A percentile compares a stretch with the other conserved stretches of the same genome.
Evolutionary conservation across 331 rosid species (phyloP).

Genomic region (Telfairia occidentalis): DNA sequence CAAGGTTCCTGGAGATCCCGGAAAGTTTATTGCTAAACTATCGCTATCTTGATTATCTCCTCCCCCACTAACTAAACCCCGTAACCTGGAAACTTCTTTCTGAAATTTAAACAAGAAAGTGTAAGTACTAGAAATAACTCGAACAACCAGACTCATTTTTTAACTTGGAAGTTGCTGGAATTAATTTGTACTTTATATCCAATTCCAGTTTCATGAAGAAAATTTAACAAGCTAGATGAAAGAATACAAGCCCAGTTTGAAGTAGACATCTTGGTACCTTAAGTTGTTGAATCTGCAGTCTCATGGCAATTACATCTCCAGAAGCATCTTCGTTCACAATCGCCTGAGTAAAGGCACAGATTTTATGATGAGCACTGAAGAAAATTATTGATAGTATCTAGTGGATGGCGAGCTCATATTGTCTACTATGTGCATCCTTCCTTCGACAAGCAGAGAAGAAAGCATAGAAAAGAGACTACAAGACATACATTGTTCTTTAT

Average conservation of each 20-base stretch:
- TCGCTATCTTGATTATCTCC: constrained; percentile 52
- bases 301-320: constrained; percentile 95
- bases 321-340: constrained; percentile 92
- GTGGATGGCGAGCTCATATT: not conserved
- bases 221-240: not conserved
- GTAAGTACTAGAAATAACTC: not conserved
- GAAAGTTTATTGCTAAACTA: constrained; percentile 39
- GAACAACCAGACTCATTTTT: not conserved
- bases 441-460: not conserved
- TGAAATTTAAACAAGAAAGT: constrained; percentile 14
- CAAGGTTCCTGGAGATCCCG: constrained; percentile 86
- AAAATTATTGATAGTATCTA: not conserved
- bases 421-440: not conserved
- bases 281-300: constrained; percentile 88
- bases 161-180: not conserved
- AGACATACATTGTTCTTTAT: constrained; percentile 80
- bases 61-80: constrained; percentile 49
- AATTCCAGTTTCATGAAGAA: not conserved
- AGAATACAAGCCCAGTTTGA: not conserved
- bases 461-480: not conserved
- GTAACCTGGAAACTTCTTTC: constrained; percentile 82
- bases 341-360: constrained; percentile 40
- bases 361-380: constrained; percentile 3
- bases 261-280: constrained; percentile 40
- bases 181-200: not conserved